A percentile compares a stretch with the other conserved stretches of the same genome.
phyloP scores from a whole-genome alignment of 495 filamentous ascomycete genomes.

The Podospora anserina region DNA sequence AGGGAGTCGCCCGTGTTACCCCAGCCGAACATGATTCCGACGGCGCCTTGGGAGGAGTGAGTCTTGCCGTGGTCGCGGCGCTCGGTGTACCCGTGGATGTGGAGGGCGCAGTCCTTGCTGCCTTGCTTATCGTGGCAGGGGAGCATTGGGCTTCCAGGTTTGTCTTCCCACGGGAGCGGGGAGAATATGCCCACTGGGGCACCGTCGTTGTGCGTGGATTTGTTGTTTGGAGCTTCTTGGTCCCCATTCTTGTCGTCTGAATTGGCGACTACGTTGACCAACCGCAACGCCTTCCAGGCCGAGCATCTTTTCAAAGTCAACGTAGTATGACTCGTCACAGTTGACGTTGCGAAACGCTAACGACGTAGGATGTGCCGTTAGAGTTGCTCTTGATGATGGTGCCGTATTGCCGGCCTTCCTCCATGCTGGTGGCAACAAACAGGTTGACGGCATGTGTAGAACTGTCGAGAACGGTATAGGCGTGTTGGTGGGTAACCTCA shows the following conservation, averaged over 20 bases:
- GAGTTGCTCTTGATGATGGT: conserved; percentile 95
- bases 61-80: conserved; percentile 73
- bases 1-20: conserved; percentile 84
- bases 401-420: conserved; percentile 63
- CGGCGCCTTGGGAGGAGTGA: conserved; percentile 80
- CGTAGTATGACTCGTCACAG: conserved; percentile 67
- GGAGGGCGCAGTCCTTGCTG: conserved; percentile 70
- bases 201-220: conserved; percentile 94
- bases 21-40: conserved; percentile 85
- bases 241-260: conserved; percentile 50
- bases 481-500: conserved; percentile 65
- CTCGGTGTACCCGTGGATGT: conserved; percentile 94
- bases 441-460: conserved; percentile 90
- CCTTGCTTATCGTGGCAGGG: conserved; percentile 58
- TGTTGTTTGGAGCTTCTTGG: conserved; percentile 78
- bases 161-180: conserved; percentile 55
- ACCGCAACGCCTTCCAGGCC: conserved; percentile 85
- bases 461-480: conserved; percentile 90
- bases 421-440: conserved; percentile 72
- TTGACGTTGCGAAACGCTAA: conserved; percentile 74
- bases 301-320: conserved; percentile 94
- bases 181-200: conserved; percentile 71
- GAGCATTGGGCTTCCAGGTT: conserved; percentile 76
- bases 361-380: conserved; percentile 90
- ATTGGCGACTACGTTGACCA: conserved; percentile 82